Conservation (phyloP, 2,329 filamentous ascomycete species). For the Venturia oleaginea region DNA sequence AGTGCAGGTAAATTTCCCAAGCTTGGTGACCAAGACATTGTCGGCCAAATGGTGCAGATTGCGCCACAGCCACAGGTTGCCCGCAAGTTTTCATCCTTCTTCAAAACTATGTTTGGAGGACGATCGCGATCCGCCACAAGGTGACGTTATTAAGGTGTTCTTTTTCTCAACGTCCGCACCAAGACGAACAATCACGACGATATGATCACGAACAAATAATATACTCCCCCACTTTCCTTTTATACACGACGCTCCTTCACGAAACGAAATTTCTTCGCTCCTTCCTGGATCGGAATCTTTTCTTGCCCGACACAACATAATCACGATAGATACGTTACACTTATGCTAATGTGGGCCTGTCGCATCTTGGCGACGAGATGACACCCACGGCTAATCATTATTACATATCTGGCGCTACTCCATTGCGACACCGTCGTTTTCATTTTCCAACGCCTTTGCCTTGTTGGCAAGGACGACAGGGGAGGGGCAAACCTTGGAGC, state of each 20-base stretch:
- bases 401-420: not conserved
- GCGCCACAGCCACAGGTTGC: not conserved
- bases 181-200: not conserved
- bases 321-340: not conserved
- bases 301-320: not conserved
- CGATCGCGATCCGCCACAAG: conserved; percentile 11
- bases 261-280: not conserved
- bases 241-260: conserved; percentile 8
- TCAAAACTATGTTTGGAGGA: conserved; percentile 7
- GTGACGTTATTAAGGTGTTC: conserved; percentile 5
- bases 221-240: conserved; percentile 9
- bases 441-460: not conserved
- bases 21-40: conserved; percentile 83
- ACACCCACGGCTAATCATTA: not conserved
- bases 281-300: not conserved
- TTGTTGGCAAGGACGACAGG: not conserved
- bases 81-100: conserved; percentile 3
- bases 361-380: conserved; percentile 7
- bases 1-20: conserved; percentile 76
- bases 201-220: conserved; percentile 2
- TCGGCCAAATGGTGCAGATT: conserved; percentile 71
- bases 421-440: not conserved
- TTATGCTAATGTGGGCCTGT: conserved; percentile 3
- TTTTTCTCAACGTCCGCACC: not conserved
- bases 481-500: not conserved